Evolutionary conservation across 2,329 filamentous ascomycete genomes (phyloP).

Genomic region (Rutstroemia sp.): DNA sequence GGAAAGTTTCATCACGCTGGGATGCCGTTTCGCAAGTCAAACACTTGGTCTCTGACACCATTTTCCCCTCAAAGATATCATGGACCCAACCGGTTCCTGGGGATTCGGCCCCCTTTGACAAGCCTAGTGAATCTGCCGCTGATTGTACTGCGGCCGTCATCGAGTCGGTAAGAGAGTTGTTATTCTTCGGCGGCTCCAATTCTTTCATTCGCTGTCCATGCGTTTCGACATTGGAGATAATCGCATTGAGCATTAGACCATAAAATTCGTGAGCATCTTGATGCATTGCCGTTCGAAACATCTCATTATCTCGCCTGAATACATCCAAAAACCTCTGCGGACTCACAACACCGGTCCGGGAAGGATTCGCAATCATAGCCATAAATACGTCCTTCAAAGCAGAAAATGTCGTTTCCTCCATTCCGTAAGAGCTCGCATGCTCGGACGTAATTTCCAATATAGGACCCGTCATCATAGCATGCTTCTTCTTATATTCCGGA

Average conservation of each 20-base stretch:
- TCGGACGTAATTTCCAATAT: constrained; percentile 79
- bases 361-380: constrained; percentile 72
- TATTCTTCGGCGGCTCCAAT: constrained; percentile 35
- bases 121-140: constrained; percentile 33
- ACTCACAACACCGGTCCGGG: constrained; percentile 82
- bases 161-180: constrained; percentile 43
- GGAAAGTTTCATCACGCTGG: constrained; percentile 88
- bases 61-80: constrained; percentile 88
- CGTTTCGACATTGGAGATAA: constrained; percentile 89
- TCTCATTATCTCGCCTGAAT: constrained; percentile 88
- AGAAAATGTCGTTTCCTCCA: constrained; percentile 92
- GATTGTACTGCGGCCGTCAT: constrained; percentile 39
- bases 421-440: constrained; percentile 73
- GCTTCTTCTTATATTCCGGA: constrained; percentile 96
- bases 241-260: constrained; percentile 88
- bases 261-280: constrained; percentile 98
- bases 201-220: constrained; percentile 62
- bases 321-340: constrained; percentile 92
- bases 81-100: constrained; percentile 84
- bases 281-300: constrained; percentile 96
- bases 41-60: constrained; percentile 95
- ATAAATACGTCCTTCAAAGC: constrained; percentile 95
- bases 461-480: constrained; percentile 80
- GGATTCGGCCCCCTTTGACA: constrained; percentile 37
- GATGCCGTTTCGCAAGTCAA: constrained; percentile 94